phyloP scores from a whole-genome alignment of 306 rosid species.

The Lupinus albus region DNA sequence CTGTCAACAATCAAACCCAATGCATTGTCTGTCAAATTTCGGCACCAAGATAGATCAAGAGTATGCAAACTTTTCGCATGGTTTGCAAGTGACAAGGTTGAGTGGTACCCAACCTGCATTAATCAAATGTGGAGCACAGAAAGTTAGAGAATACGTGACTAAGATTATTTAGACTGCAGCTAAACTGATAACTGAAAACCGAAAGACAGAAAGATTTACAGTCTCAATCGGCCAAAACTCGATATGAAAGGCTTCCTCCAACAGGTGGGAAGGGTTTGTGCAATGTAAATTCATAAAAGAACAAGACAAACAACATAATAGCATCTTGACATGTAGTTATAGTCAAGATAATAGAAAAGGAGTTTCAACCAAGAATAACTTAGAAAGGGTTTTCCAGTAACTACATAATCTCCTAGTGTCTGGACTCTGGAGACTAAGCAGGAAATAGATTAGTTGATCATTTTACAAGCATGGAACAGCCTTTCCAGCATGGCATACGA shows the following conservation, averaged over 20 bases:
- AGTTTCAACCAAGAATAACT: constrained; percentile 4
- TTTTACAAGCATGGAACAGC: constrained; percentile 24
- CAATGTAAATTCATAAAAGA: neutral
- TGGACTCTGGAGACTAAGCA: constrained; percentile 7
- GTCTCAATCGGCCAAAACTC: constrained; percentile 21
- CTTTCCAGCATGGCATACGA: constrained; percentile 24
- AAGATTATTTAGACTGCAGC: constrained; percentile 5
- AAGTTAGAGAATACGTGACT: constrained; percentile 18
- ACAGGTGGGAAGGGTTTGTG: constrained; percentile 17
- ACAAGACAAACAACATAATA: neutral
- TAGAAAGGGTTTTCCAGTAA: neutral
- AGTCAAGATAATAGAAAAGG: neutral
- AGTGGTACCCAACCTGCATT: constrained; percentile 71
- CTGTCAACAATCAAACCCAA: constrained; percentile 82
- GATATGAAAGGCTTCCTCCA: neutral
- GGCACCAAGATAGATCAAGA: constrained; percentile 91
- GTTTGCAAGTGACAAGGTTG: constrained; percentile 70
- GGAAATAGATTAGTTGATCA: constrained; percentile 5
- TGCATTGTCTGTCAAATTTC: constrained; percentile 72
- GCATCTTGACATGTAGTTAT: neutral
- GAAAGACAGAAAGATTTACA: constrained; percentile 30
- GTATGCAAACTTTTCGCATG: constrained; percentile 57
- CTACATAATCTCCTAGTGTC: neutral
- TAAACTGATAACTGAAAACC: constrained; percentile 11
- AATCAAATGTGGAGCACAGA: constrained; percentile 37